These are phyloP conservation scores for Moelleriella libera DNA, from an alignment of 2,329 filamentous ascomycete genomes.

Conservation along the genomic window DNA sequence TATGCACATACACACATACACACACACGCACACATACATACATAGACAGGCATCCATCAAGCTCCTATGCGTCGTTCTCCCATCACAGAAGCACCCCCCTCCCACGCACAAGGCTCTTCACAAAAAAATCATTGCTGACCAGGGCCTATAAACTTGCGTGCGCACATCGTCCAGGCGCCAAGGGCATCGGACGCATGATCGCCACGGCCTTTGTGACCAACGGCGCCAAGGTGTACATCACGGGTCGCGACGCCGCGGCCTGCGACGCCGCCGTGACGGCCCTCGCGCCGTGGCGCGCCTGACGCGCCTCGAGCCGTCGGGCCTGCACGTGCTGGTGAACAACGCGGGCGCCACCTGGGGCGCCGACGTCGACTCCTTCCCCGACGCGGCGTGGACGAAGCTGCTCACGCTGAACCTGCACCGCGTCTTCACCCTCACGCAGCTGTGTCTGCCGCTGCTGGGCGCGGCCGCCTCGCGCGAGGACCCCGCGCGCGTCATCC, in stretches of 20 bases:
- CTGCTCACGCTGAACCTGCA: constrained; percentile 52
- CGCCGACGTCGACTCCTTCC: constrained; percentile 42
- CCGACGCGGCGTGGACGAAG: constrained; percentile 41
- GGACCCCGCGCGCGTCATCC: constrained; percentile 44
- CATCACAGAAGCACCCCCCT: too few relatives aligned
- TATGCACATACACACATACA: too few relatives aligned
- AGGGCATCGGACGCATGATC: constrained; percentile 56
- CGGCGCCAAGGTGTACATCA: constrained; percentile 51
- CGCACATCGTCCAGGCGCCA: constrained; percentile 34
- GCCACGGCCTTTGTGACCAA: constrained; percentile 50
- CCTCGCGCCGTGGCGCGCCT: constrained; percentile 41
- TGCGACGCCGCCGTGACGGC: constrained; percentile 42
- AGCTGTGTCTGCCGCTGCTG: constrained; percentile 44
- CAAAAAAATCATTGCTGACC: neutral
- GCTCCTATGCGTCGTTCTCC: too few relatives aligned
- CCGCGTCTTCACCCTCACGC: constrained; percentile 53
- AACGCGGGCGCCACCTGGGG: constrained; percentile 55
- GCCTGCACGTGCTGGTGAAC: constrained; percentile 50
- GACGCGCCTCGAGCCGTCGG: constrained; percentile 26
- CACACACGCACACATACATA: too few relatives aligned
- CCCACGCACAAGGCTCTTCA: too few relatives aligned
- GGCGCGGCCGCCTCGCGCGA: constrained; percentile 27
- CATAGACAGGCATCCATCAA: too few relatives aligned
- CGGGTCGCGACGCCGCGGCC: constrained; percentile 44
- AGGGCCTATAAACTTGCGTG: too few relatives aligned